Evolutionary conservation across 495 filamentous ascomycete species (phyloP).

Genomic region (Eremomyces bilateralis): DNA sequence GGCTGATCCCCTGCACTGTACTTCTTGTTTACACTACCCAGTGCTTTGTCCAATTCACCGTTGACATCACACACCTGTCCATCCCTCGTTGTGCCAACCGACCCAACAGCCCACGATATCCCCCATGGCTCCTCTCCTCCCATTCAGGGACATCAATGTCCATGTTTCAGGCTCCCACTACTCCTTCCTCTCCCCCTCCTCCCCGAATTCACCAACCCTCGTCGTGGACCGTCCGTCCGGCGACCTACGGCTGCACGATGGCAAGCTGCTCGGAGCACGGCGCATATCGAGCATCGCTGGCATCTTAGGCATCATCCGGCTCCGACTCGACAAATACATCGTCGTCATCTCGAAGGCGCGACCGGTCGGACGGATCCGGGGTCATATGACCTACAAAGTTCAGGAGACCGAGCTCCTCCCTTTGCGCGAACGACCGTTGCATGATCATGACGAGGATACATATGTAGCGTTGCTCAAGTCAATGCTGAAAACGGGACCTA

Average conservation of each 20-base stretch:
- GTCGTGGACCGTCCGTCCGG: constrained; percentile 85
- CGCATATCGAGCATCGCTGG: constrained; percentile 84
- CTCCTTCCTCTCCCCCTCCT: constrained; percentile 89
- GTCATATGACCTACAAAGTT: constrained; percentile 86
- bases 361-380: constrained; percentile 72
- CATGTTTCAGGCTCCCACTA: constrained; percentile 79
- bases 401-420: constrained; percentile 82
- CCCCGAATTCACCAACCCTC: constrained; percentile 65
- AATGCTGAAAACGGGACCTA: constrained; percentile 59
- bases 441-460: constrained; percentile 79
- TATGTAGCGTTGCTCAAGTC: constrained; percentile 61
- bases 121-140: constrained; percentile 41
- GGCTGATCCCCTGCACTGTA: too few species aligned
- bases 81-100: too few species aligned
- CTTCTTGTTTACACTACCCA: too few species aligned
- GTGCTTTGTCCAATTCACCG: too few species aligned
- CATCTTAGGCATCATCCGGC: constrained; percentile 73
- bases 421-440: constrained; percentile 73
- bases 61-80: too few species aligned
- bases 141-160: constrained; percentile 91
- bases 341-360: constrained; percentile 89
- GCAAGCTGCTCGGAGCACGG: constrained; percentile 47
- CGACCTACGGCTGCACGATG: constrained; percentile 66
- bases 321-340: constrained; percentile 95
- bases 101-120: too few species aligned